Base-by-base conservation (phyloP, 1,139 yeast species). In the Taphrina deformans region DNA sequence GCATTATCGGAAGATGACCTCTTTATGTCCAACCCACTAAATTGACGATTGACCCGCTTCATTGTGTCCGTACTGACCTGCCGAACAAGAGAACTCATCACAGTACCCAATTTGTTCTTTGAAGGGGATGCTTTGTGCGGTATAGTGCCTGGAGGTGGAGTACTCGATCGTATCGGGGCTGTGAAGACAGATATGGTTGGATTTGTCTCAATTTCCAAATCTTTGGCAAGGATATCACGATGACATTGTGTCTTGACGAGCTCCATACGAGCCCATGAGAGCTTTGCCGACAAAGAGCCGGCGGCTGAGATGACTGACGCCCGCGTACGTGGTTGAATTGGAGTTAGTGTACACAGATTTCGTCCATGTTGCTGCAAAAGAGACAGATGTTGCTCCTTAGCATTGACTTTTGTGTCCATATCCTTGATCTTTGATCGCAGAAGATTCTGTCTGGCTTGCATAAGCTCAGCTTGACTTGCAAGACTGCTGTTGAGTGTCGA, bases 181-280 rank as follows among this genome's bases (percentile, higher is more conserved):
- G 63, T 59, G 21, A 50, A 59, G 27, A 31, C 63, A 3, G 55
- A 52, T 14, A 46, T 44, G 9, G 65, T 29, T 68, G 56, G 56
- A 48, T 50, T 73, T 16, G 56, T 59, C 46, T 74, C 76, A 10
- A 72, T 67, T 29, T 71, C 71, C 45, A 72, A 69, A 62, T 77
- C 79, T 65, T 73, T 72, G 31, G 72, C 72, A 65, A 83, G 73
- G 26, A 82, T 73, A 48, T 75, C 75, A 27, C 75, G 70, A 72
- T 82, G 82, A 41, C 79, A 77, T 29, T 74, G 72, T 46, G 79
- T 76, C 63, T 83, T 77, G 65, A 80, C 78, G 24, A 79, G 73
- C 66, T 85, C 87, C 68, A 80, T 79, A 78, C 84, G 79, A 50
- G 81, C 74, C 83, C 85, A 82, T 65, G 83, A 85, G 59, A 85